Percentiles rank a stretch among this genome's conserved stretches.
These are phyloP conservation scores for Jacaranda mimosifolia DNA, from an alignment of 257 asterid species.

Conservation along the genomic window DNA sequence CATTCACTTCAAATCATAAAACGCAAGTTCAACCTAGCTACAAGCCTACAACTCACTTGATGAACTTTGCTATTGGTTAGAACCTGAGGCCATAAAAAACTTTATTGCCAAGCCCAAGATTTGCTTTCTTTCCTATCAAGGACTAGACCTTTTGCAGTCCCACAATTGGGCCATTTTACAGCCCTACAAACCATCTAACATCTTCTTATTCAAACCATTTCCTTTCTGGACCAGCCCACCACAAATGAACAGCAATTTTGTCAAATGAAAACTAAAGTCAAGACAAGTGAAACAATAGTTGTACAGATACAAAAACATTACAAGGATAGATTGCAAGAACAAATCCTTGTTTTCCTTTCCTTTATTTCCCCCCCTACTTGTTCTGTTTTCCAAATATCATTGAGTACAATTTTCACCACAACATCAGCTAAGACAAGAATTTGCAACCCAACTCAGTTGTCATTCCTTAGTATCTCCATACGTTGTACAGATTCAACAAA, in stretches of 20 bases:
- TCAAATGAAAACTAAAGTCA: not conserved
- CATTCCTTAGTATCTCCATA: conserved; percentile 56
- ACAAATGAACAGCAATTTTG: no score
- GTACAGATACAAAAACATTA: not conserved
- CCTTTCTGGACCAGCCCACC: no score
- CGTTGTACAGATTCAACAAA: conserved; percentile 62
- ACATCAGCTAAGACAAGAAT: not conserved
- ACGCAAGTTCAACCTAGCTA: no score
- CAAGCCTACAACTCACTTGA: no score
- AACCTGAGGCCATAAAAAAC: not conserved
- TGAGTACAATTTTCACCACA: conserved; percentile 19
- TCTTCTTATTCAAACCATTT: no score
- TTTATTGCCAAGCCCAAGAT: not conserved
- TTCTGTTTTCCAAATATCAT: not conserved
- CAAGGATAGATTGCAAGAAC: conserved; percentile 5
- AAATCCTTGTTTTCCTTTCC: conserved; percentile 1
- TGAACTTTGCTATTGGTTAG: no score
- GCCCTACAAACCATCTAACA: no score
- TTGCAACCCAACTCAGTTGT: conserved; percentile 16
- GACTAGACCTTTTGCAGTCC: not conserved
- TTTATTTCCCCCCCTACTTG: not conserved
- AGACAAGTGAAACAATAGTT: not conserved
- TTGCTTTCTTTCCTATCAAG: not conserved
- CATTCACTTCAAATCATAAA: no score
- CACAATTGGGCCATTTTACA: not conserved